These are phyloP conservation scores for Trichoderma endophyticum DNA, from an alignment of 2,329 filamentous ascomycete genomes.

Conservation along the genomic window DNA sequence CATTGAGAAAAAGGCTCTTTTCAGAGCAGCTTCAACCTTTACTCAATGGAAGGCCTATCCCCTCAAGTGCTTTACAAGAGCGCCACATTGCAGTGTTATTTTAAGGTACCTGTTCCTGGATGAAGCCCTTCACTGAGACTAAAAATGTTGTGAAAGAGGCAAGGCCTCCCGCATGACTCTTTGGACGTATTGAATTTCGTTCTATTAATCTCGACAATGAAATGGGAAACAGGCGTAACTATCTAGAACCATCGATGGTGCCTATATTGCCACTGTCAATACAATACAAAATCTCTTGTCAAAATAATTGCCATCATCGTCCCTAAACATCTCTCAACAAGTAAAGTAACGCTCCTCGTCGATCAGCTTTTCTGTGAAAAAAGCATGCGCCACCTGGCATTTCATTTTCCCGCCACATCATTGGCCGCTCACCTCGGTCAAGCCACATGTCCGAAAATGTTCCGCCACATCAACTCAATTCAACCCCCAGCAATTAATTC, in stretches of 20 bases:
- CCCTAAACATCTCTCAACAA: not conserved
- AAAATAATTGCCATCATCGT: too few species aligned
- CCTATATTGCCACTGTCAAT: not conserved
- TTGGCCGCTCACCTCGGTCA: conserved; percentile 19
- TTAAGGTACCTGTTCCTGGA: too few species aligned
- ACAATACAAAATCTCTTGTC: not conserved
- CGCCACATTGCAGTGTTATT: too few species aligned
- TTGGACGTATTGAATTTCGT: not conserved
- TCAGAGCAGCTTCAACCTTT: not conserved
- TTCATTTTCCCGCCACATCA: not conserved
- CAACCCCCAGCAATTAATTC: not conserved
- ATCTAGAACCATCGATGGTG: not conserved
- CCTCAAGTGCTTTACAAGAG: too few species aligned
- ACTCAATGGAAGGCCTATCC: not conserved
- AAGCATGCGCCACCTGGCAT: not conserved
- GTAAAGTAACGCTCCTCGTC: not conserved
- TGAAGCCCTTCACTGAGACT: not conserved
- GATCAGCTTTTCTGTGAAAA: not conserved
- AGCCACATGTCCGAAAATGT: conserved; percentile 9
- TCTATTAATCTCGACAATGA: not conserved
- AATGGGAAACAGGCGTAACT: not conserved
- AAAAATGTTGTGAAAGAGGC: not conserved
- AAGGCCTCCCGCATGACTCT: not conserved
- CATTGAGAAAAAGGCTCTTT: too few species aligned
- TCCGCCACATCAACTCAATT: not conserved